Conservation (phyloP, 2,329 filamentous ascomycete genomes). For the Akanthomyces lecanii region DNA sequence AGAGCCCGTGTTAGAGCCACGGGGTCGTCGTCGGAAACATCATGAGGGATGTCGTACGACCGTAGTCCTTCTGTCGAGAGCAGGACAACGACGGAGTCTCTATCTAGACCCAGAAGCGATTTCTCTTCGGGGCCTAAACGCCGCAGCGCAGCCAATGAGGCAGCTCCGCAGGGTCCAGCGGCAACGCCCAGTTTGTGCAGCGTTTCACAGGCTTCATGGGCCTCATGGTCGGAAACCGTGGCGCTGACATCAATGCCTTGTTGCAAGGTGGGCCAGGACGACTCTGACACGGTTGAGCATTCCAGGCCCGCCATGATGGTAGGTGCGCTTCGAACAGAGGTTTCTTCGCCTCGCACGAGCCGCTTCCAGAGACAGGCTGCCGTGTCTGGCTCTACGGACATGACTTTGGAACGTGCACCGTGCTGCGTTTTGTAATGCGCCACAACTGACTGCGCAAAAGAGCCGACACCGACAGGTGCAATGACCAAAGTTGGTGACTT, state of each 20-base stretch:
- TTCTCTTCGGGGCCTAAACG: slow-evolving; percentile 38
- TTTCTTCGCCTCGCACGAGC: slow-evolving; percentile 43
- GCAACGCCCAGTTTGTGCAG: slow-evolving; percentile 44
- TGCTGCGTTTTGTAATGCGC: slow-evolving; percentile 54
- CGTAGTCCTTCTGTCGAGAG: slow-evolving; percentile 55
- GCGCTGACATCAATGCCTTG: slow-evolving; percentile 57
- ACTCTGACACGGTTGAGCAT: slow-evolving; percentile 63
- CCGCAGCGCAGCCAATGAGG: slow-evolving; percentile 53
- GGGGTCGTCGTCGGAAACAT: slow-evolving; percentile 39
- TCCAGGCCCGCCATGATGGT: slow-evolving; percentile 74
- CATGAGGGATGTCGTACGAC: slow-evolving; percentile 30
- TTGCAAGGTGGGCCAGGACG: slow-evolving; percentile 59
- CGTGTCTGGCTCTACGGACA: slow-evolving; percentile 66
- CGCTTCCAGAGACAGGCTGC: slow-evolving; percentile 56
- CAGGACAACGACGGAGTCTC: slow-evolving; percentile 57
- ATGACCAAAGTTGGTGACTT: slow-evolving; percentile 47
- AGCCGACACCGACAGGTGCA: slow-evolving; percentile 66
- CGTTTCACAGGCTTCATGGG: slow-evolving; percentile 54
- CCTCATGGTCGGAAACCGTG: slow-evolving; percentile 58
- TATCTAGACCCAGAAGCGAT: slow-evolving; percentile 33
- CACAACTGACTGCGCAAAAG: slow-evolving; percentile 65
- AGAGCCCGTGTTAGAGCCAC: slow-evolving; percentile 41
- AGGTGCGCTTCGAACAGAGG: slow-evolving; percentile 48
- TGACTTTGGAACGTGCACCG: slow-evolving; percentile 34
- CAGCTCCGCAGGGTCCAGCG: slow-evolving; percentile 61